A percentile compares a stretch with the other conserved stretches of the same genome.
Evolutionary conservation across 805 yeast species (phyloP).

Genomic region (Candida hungchunana): DNA sequence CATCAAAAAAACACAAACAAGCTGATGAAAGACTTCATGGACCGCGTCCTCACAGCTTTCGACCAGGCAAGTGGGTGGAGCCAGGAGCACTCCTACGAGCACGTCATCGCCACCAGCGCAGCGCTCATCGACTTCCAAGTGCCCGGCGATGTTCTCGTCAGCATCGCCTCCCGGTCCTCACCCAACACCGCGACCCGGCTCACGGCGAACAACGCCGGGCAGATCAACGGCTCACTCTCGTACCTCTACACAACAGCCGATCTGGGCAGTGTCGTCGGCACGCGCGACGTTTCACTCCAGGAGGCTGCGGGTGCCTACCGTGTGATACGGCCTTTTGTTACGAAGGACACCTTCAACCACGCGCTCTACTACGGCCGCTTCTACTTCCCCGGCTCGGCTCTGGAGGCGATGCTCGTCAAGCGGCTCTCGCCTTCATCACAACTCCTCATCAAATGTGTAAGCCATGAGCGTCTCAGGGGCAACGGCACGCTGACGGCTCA

Average conservation of each 20-base stretch:
- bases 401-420: slow-evolving; percentile 83
- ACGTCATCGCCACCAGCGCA: slow-evolving; percentile 66
- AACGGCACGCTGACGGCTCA: slow-evolving; percentile 61
- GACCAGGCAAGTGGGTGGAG: slow-evolving; percentile 73
- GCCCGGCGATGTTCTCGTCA: slow-evolving; percentile 63
- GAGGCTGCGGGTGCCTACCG: slow-evolving; percentile 68
- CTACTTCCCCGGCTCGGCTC: slow-evolving; percentile 79
- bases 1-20: background rate
- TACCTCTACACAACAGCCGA: slow-evolving; percentile 70
- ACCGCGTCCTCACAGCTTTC: slow-evolving; percentile 72
- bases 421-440: slow-evolving; percentile 58
- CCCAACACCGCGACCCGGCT: slow-evolving; percentile 68
- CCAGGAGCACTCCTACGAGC: slow-evolving; percentile 70
- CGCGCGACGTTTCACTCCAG: slow-evolving; percentile 54
- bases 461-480: slow-evolving; percentile 52
- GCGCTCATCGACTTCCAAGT: slow-evolving; percentile 66
- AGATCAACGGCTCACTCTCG: slow-evolving; percentile 77
- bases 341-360: slow-evolving; percentile 18
- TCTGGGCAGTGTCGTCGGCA: slow-evolving; percentile 45
- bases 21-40: slow-evolving; percentile 61
- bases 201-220: slow-evolving; percentile 57
- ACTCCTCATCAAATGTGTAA: slow-evolving; percentile 67
- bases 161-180: slow-evolving; percentile 66
- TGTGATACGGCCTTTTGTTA: slow-evolving; percentile 43
- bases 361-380: slow-evolving; percentile 76